These are phyloP conservation scores for Pythium monospermum DNA, from an alignment of 352 stramenopile genomes.

Conservation along the genomic window DNA sequence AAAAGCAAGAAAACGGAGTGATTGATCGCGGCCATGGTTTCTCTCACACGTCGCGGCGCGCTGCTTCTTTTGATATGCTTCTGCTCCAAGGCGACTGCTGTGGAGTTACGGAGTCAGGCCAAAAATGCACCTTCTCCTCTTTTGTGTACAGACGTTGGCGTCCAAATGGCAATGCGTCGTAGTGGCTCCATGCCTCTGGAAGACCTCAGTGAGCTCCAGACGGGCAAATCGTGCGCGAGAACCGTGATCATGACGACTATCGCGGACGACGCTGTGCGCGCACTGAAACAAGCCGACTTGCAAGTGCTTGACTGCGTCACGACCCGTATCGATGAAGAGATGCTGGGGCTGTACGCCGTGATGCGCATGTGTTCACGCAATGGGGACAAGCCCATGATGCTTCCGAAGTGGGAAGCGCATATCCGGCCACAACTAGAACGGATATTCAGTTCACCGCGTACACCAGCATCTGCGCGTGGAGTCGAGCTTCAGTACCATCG, in stretches of 20 bases:
- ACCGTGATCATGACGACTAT: conserved; percentile 6
- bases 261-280: not conserved
- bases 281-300: not conserved
- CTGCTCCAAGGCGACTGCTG: no score
- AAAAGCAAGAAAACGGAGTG: no score
- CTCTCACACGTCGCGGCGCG: not conserved
- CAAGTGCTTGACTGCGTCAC: conserved; percentile 19
- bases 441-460: not conserved
- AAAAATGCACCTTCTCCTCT: no score
- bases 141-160: conserved; percentile 13
- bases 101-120: no score
- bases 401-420: conserved; percentile 1
- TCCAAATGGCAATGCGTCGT: conserved; percentile 7
- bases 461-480: not conserved
- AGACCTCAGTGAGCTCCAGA: conserved; percentile 23
- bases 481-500: conserved; percentile 8
- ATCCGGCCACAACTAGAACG: conserved; percentile 5
- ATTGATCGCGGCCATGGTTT: no score
- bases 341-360: conserved; percentile 9
- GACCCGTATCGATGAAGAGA: conserved; percentile 20
- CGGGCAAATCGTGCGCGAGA: conserved; percentile 16
- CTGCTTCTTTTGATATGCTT: not conserved
- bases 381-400: not conserved
- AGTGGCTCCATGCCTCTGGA: conserved; percentile 14
- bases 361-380: conserved; percentile 9